phyloP scores from a whole-genome alignment of 176 grass and related monocot species.

The Phragmites australis region DNA sequence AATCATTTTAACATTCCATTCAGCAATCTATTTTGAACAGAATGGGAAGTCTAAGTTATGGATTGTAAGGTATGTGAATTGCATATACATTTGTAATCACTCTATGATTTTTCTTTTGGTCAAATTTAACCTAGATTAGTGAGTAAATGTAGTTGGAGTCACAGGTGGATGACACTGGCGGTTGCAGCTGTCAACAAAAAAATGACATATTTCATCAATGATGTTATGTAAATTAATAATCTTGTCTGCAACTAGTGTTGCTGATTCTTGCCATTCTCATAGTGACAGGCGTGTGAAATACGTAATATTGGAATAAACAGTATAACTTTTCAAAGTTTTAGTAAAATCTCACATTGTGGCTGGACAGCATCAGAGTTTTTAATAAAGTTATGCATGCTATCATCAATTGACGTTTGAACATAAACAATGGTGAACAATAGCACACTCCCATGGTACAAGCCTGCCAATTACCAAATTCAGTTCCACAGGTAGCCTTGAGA shows the following conservation, averaged over 20 bases:
- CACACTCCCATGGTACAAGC: background rate
- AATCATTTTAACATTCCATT: background rate
- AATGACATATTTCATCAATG: background rate
- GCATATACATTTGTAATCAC: background rate
- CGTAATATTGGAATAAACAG: background rate
- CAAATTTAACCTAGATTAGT: background rate
- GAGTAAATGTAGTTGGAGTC: background rate
- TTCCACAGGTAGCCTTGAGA: background rate
- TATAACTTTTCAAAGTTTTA: background rate
- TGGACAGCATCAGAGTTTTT: background rate
- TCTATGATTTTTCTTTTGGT: background rate
- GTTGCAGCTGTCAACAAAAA: background rate
- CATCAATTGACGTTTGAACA: background rate
- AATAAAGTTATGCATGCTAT: constrained; percentile 5
- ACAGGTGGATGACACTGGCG: background rate
- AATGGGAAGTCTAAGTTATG: background rate
- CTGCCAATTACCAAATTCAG: background rate
- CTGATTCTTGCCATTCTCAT: background rate
- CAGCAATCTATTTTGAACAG: background rate
- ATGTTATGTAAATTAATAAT: background rate
- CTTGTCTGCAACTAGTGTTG: too few species aligned
- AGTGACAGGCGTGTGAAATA: background rate
- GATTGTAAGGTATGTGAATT: background rate
- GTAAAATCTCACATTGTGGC: background rate
- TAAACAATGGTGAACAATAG: background rate